Evolutionary conservation across 2,329 filamentous ascomycete species (phyloP).

Genomic region (Aureobasidium sp.): DNA sequence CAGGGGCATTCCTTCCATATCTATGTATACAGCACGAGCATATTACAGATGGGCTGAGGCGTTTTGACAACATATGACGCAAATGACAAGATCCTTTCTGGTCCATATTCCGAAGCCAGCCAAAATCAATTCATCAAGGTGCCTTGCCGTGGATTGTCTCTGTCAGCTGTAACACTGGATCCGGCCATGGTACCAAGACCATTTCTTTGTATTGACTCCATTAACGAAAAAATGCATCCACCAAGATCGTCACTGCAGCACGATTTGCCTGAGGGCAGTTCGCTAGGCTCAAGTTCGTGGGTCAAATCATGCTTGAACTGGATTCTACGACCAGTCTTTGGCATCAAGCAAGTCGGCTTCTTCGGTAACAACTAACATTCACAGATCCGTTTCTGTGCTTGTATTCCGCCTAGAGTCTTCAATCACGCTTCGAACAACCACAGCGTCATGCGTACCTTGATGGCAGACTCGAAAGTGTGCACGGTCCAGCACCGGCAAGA

Average conservation of each 20-base stretch:
- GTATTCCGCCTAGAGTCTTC: neutral
- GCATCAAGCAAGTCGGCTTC: neutral
- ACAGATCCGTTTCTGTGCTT: no score
- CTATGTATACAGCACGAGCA: neutral
- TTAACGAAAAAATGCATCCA: conserved; percentile 6
- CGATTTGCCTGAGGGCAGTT: neutral
- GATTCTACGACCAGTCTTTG: neutral
- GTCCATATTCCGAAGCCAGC: neutral
- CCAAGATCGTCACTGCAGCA: neutral
- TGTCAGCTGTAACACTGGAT: neutral
- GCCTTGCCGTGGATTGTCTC: neutral
- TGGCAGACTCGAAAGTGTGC: neutral
- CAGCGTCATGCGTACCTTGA: neutral
- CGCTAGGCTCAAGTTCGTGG: neutral
- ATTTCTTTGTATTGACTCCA: no score
- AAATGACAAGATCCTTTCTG: neutral
- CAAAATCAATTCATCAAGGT: neutral
- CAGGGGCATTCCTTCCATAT: neutral
- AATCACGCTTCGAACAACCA: neutral
- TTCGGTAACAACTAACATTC: neutral
- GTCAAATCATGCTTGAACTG: neutral
- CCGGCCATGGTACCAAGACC: neutral
- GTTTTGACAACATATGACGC: neutral
- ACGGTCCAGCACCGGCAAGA: neutral
- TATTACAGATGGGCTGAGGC: neutral